Conservation (phyloP, 2,329 filamentous ascomycete species). For the Boeremia exigua region DNA sequence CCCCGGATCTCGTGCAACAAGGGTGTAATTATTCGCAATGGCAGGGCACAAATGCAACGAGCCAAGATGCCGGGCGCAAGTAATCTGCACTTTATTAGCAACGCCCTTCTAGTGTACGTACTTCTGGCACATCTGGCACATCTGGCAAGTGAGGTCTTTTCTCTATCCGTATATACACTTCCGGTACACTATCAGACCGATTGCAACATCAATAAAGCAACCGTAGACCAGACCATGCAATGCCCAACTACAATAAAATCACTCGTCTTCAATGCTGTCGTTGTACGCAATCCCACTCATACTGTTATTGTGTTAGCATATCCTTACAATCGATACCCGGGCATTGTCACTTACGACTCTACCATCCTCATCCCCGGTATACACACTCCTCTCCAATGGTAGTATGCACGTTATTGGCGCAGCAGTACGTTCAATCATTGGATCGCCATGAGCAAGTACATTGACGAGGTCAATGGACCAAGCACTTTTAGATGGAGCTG, state of each 20-base stretch:
- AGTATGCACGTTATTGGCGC: slow-evolving; percentile 83
- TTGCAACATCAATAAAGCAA: not conserved
- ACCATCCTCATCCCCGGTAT: slow-evolving; percentile 93
- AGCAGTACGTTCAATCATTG: slow-evolving; percentile 51
- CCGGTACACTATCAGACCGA: not conserved
- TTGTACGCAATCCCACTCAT: slow-evolving; percentile 63
- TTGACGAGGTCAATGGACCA: slow-evolving; percentile 83
- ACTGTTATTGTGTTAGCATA: slow-evolving; percentile 46
- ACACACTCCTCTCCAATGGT: slow-evolving; percentile 81
- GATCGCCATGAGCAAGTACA: slow-evolving; percentile 79
- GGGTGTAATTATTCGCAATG: too few relatives aligned
- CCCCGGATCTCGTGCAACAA: too few relatives aligned
- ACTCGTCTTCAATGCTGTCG: slow-evolving; percentile 1
- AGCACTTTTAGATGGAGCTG: not conserved
- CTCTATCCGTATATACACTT: not conserved
- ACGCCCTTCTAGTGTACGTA: too few relatives aligned
- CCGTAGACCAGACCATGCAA: not conserved
- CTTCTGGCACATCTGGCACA: too few relatives aligned
- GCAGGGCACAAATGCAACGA: too few relatives aligned
- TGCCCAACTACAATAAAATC: too few relatives aligned
- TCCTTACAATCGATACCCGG: not conserved
- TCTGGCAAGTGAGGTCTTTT: not conserved
- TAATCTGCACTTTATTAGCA: too few relatives aligned
- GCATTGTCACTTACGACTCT: slow-evolving; percentile 62
- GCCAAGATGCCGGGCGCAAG: too few relatives aligned